These are phyloP conservation scores for Clarireedia homoeocarpa DNA, from an alignment of 2,329 filamentous ascomycete genomes.

Conservation along the genomic window DNA sequence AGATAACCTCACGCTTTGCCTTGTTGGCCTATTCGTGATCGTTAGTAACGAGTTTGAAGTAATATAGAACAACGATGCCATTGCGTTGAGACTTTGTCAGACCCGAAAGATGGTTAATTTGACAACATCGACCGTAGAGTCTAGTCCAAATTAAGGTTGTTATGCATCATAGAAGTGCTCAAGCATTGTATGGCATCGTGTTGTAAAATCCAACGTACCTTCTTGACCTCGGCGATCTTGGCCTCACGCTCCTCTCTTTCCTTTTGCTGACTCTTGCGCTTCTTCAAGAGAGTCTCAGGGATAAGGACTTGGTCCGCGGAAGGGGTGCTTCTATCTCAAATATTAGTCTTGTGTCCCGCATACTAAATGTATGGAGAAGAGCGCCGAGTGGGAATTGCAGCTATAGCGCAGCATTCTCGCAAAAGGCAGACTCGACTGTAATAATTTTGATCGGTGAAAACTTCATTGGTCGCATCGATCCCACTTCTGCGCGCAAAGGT, in stretches of 20 bases:
- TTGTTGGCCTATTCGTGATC: constrained; percentile 70
- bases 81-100: constrained; percentile 50
- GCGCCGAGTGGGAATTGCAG: constrained; percentile 90
- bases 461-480: constrained; percentile 20
- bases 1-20: constrained; percentile 97
- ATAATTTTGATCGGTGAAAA: constrained; percentile 72
- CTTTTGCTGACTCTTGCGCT: constrained; percentile 99
- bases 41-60: constrained; percentile 31
- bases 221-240: constrained; percentile 78
- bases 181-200: constrained; percentile 31
- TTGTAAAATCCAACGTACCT: constrained; percentile 45
- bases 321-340: constrained; percentile 73
- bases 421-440: constrained; percentile 72
- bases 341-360: constrained; percentile 70
- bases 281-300: constrained; percentile 99
- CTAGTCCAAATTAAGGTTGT: constrained; percentile 83
- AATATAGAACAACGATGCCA: constrained; percentile 17
- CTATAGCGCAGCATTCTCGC: constrained; percentile 86
- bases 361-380: constrained; percentile 54
- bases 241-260: constrained; percentile 81
- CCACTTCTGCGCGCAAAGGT: constrained; percentile 16
- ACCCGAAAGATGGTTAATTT: constrained; percentile 99
- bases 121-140: constrained; percentile 82
- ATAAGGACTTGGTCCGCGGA: constrained; percentile 94
- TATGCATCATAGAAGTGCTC: constrained; percentile 68